These are phyloP conservation scores for Microdochium trichocladiopsis DNA, from an alignment of 2,329 filamentous ascomycete genomes.

Conservation along the genomic window DNA sequence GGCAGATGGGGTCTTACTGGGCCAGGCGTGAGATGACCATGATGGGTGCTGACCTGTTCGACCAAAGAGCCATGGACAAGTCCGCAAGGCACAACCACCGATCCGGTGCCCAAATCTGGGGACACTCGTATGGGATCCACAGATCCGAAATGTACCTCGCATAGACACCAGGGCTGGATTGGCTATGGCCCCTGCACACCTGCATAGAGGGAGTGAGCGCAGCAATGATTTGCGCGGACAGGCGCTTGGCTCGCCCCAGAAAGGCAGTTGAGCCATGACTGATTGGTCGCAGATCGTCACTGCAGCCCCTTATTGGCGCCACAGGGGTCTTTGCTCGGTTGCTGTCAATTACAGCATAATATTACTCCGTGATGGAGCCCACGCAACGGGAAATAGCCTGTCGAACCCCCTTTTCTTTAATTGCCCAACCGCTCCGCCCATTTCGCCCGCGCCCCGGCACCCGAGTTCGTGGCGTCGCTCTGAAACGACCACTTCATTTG, in stretches of 20 bases:
- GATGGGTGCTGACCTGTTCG: neutral
- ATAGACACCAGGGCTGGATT: neutral
- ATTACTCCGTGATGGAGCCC: neutral
- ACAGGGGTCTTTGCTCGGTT: neutral
- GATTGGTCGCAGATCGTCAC: neutral
- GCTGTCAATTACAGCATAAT: neutral
- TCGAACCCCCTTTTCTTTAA: neutral
- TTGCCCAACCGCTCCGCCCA: neutral
- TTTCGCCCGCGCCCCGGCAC: neutral
- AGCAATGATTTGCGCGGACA: neutral
- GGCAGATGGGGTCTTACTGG: too few species aligned
- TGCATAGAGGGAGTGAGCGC: neutral
- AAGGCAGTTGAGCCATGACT: neutral
- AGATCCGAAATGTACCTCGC: neutral
- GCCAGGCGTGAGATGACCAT: neutral
- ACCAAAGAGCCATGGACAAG: neutral
- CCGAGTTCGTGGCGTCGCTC: neutral
- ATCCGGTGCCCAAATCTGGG: neutral
- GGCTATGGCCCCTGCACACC: neutral
- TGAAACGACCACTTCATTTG: neutral
- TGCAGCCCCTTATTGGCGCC: neutral
- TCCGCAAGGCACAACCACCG: neutral
- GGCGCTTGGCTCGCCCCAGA: neutral
- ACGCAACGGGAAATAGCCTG: neutral
- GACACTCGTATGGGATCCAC: neutral